A percentile compares a stretch with the other conserved stretches of the same genome.
Evolutionary conservation across 1,284 basidiomycete genomes (phyloP).

Genomic region (Cystobasidiaceae sp.): DNA sequence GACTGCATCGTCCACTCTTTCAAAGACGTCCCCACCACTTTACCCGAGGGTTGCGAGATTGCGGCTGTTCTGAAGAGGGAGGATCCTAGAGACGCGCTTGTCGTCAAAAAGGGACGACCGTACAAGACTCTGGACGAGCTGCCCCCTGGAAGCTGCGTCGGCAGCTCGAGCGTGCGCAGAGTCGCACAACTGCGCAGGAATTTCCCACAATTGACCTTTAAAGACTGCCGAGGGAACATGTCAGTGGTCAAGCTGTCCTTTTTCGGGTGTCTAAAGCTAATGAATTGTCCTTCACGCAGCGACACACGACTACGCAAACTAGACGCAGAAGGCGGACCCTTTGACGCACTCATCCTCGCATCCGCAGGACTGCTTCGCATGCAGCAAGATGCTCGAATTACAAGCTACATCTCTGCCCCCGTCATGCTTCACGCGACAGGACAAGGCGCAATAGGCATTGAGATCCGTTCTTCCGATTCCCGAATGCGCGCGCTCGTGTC

Average conservation of each 20-base stretch:
- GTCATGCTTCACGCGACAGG: constrained; percentile 83
- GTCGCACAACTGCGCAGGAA: constrained; percentile 82
- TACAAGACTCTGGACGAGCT: constrained; percentile 78
- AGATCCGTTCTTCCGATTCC: constrained; percentile 68
- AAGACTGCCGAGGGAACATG: constrained; percentile 81
- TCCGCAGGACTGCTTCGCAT: constrained; percentile 87
- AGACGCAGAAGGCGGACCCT: constrained; percentile 76
- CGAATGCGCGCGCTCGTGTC: constrained; percentile 61
- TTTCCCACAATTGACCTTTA: constrained; percentile 74
- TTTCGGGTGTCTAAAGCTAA: constrained; percentile 9
- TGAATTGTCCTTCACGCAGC: too few relatives aligned
- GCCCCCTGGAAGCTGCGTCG: constrained; percentile 81
- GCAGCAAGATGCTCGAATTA: constrained; percentile 70
- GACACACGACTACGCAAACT: constrained; percentile 87
- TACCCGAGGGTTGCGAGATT: constrained; percentile 79
- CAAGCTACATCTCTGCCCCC: constrained; percentile 62
- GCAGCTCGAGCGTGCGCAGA: constrained; percentile 87
- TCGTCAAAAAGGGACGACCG: constrained; percentile 69
- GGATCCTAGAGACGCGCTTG: constrained; percentile 81
- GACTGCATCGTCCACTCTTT: constrained; percentile 91
- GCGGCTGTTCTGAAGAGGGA: constrained; percentile 82
- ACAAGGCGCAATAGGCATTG: constrained; percentile 86
- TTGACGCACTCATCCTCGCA: constrained; percentile 85
- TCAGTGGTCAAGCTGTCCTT: constrained; percentile 49
- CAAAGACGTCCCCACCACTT: constrained; percentile 87